Evolutionary conservation across 2,329 filamentous ascomycete genomes (phyloP).

Genomic region (Pseudocercospora pini-densiflorae): DNA sequence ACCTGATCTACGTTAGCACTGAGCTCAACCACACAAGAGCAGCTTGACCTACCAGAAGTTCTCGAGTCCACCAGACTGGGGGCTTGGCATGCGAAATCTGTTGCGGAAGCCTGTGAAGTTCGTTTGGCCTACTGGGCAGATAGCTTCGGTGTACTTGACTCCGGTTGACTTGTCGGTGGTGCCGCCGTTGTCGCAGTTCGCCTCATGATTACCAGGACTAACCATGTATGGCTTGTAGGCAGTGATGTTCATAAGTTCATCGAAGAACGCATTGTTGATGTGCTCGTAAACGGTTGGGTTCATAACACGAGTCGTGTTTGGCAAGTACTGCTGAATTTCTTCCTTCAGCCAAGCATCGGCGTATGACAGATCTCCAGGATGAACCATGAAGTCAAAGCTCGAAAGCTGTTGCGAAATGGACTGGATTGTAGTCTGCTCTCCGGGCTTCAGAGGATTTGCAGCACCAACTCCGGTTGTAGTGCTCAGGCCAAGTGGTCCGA

Average conservation of each 20-base stretch:
- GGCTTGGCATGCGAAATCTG: conserved; percentile 58
- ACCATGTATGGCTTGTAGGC: conserved; percentile 56
- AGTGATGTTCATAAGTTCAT: conserved; percentile 54
- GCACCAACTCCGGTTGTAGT: conserved; percentile 53
- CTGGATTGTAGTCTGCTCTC: conserved; percentile 62
- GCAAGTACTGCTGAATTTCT: conserved; percentile 44
- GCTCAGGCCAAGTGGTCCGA: conserved; percentile 38
- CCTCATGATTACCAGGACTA: conserved; percentile 57
- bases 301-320: conserved; percentile 43
- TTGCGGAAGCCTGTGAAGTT: conserved; percentile 58
- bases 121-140: conserved; percentile 55
- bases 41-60: conserved; percentile 55
- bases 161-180: conserved; percentile 47
- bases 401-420: conserved; percentile 14
- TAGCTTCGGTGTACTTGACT: conserved; percentile 51
- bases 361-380: conserved; percentile 61
- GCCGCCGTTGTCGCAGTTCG: conserved; percentile 50
- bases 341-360: conserved; percentile 62
- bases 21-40: no score
- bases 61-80: conserved; percentile 52
- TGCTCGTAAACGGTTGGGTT: conserved; percentile 59
- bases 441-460: conserved; percentile 55
- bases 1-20: conserved; percentile 38
- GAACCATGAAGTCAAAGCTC: conserved; percentile 29
- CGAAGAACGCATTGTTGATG: conserved; percentile 63